Base-by-base conservation (phyloP, 1,284 basidiomycete genomes). In the Austroboletus novae-zelandiae region DNA sequence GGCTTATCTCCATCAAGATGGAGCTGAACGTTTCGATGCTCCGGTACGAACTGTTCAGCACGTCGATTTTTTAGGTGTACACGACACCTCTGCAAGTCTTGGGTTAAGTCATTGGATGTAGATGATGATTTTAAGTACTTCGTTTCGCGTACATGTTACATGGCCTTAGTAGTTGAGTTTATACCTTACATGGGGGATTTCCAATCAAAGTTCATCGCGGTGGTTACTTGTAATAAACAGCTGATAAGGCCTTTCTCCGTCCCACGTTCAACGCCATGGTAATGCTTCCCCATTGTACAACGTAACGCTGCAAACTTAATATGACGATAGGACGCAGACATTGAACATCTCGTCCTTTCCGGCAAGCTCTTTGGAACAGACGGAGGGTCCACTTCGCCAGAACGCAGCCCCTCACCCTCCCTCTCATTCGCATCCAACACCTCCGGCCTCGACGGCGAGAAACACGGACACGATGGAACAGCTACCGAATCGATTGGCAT, bases 261-360 rank as follows among this genome's bases (percentile, higher is more conserved):
- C 5, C 20, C 20, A 23, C 20, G 23, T 7, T 47, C 47, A 18
- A 44, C 48, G 6, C 32, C 5, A 59, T 59, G 58, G 58, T 62
- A 48, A 4, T 55, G 31, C 40, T 13, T 30, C 11, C 17, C 20
- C n/a, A n/a, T 4, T 23, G 20, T 23, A 23, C 20, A 23, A 5
- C 5, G 1, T 7, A 17, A 25, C 4, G 8, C 32, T 23, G 15
- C 17, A 39, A 30, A 3, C 39, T 55, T 30, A 61, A 36, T 18
- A 40, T 10, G 9, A 13, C 27, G n/a, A 35, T 30, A 63, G 73
- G 64, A 78, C 57, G 76, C 73, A 46, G 77, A 84, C 63, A 76
- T 91, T 46, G 89, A 91, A 69, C 80, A 85, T 48, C 76, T 89
- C 23, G 81, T 91, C 20, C 81, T 91, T 45, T 90, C 89, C 9